Conservation (phyloP, 1,284 basidiomycete genomes). For the Testicularia cyperi region DNA sequence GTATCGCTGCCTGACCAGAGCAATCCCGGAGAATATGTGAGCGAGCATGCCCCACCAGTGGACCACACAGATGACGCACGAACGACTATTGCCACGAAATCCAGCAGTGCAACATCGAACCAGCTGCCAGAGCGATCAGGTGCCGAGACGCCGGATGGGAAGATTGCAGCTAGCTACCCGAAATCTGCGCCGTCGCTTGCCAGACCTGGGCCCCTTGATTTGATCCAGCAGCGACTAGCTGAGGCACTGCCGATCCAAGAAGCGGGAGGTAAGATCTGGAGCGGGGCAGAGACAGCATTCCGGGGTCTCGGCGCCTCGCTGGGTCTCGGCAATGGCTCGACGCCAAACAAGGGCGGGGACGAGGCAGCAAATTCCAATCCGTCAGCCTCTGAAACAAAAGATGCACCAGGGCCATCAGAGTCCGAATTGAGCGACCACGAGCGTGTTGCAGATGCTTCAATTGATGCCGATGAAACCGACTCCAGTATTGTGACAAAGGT, state of each 20-base stretch:
- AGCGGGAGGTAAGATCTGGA: conserved; percentile 38
- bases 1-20: too few relatives aligned
- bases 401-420: conserved; percentile 1
- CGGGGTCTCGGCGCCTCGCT: conserved; percentile 27
- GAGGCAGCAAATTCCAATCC: background rate
- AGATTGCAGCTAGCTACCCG: too few relatives aligned
- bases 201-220: conserved; percentile 16
- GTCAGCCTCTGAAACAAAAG: background rate
- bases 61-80: too few relatives aligned
- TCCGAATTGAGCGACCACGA: conserved; percentile 10
- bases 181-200: too few relatives aligned
- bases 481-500: conserved; percentile 25
- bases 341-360: background rate
- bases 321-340: conserved; percentile 8
- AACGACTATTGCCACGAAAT: too few relatives aligned
- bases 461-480: conserved; percentile 12
- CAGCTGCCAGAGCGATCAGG: too few relatives aligned
- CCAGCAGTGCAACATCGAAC: too few relatives aligned
- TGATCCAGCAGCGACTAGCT: conserved; percentile 7
- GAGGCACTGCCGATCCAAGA: conserved; percentile 24
- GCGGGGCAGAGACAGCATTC: conserved; percentile 22
- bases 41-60: too few relatives aligned
- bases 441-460: conserved; percentile 19
- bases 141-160: too few relatives aligned
- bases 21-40: too few relatives aligned